Base-by-base conservation (phyloP, 495 filamentous ascomycete species). In the Penicillium waksmanii region DNA sequence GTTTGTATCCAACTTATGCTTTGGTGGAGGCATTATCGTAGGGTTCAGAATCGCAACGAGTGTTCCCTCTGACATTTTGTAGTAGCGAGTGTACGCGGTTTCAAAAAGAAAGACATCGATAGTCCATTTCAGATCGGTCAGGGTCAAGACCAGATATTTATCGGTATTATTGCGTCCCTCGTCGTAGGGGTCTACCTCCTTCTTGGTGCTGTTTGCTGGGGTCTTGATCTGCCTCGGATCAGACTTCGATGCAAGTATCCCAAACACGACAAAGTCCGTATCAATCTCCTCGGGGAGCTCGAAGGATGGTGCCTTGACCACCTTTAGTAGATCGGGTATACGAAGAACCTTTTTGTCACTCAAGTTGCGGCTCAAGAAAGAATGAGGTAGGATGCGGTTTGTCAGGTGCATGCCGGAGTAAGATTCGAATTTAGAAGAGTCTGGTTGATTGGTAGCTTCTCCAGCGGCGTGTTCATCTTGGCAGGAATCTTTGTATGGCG, bases 21-120 rank as follows among this genome's bases (percentile, higher is more conserved):
- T 83, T 0, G 87, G 87, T 3, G 96, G 96, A 9, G 93, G 91
- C 84, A 99, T 88, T 63, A 98, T 88, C 3, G 75, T 86, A 0
- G 96, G 95, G 64, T 98, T 99, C n/a, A 99, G 78, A 36, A 99
- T 88, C 8, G 96, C 95, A 52, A 99, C 80, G 3, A 98, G 79
- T 0, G 90, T 96, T 19, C 96, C 95, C 3, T 89, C 84, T 0
- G 87, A 85, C 5, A 98, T 79, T 66, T 96, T 93, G 87, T 93
- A 97, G 77, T 92, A 97, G 40, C 87, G 86, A 5, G 91, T 87
- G 67, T 97, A 98, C 17, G 90, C 96, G 0, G 89, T 85, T 66
- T 90, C 92, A 69, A 99, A 99, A 31, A 99, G 85, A 66, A 89
- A 97, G 25, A 97, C 84, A 56, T 97, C 92, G 21, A 98, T 72